phyloP scores from a whole-genome alignment of 106 monocot species.

The Dendrobium chrysotoxum region DNA sequence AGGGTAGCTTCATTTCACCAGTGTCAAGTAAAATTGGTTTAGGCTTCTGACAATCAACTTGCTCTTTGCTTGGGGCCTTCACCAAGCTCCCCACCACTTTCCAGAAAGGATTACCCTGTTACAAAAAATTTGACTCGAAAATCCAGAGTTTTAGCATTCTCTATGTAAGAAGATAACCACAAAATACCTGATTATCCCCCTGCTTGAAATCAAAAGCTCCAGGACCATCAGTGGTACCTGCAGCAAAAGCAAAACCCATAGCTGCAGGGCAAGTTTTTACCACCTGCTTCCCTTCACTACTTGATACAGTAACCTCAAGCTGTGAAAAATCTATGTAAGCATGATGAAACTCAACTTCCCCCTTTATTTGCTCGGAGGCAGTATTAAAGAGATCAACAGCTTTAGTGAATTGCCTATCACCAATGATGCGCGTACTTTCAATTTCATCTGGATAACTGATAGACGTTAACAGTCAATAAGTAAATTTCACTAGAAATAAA shows the following conservation, averaged over 20 bases:
- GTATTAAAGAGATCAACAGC: slow-evolving; percentile 70
- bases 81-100: slow-evolving; percentile 62
- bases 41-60: slow-evolving; percentile 73
- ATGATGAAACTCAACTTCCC: slow-evolving; percentile 74
- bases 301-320: slow-evolving; percentile 46
- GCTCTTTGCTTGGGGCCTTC: slow-evolving; percentile 59
- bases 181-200: slow-evolving; percentile 58
- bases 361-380: slow-evolving; percentile 64
- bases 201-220: slow-evolving; percentile 94
- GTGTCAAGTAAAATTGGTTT: slow-evolving; percentile 89
- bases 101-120: slow-evolving; percentile 92
- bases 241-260: slow-evolving; percentile 93
- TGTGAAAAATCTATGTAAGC: slow-evolving; percentile 73
- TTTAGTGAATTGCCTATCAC: slow-evolving; percentile 65
- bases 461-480: background rate
- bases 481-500: slow-evolving; percentile 1
- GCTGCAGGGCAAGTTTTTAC: slow-evolving; percentile 89
- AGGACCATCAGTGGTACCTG: slow-evolving; percentile 94
- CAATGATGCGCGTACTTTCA: slow-evolving; percentile 87
- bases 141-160: background rate
- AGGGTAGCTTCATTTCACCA: slow-evolving; percentile 84
- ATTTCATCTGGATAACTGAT: slow-evolving; percentile 88
- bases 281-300: slow-evolving; percentile 23
- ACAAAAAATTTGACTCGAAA: slow-evolving; percentile 7
- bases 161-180: background rate